A percentile compares a stretch with the other conserved stretches of the same genome.
These are phyloP conservation scores for Alternaria atra DNA, from an alignment of 2,329 filamentous ascomycete genomes.

Conservation along the genomic window DNA sequence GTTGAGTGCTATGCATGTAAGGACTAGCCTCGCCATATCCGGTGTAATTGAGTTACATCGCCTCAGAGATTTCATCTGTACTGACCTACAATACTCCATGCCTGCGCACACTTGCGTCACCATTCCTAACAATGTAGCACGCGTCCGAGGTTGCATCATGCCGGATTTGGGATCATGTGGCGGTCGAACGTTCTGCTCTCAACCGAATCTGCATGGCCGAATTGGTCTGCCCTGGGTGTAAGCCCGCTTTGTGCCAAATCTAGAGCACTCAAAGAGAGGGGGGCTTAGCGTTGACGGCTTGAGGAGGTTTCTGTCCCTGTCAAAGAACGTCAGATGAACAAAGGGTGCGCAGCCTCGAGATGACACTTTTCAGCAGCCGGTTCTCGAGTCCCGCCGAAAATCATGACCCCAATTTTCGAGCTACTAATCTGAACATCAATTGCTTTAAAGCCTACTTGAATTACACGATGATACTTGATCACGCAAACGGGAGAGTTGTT, in stretches of 20 bases:
- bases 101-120: background rate
- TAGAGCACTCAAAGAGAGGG: background rate
- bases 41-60: background rate
- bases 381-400: background rate
- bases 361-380: background rate
- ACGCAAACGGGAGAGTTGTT: conserved; percentile 17
- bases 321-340: background rate
- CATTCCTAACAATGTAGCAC: background rate
- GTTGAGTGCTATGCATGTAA: background rate
- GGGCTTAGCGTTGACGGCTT: background rate
- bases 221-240: background rate
- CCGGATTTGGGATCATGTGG: background rate
- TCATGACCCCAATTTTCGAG: background rate
- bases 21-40: background rate
- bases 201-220: background rate
- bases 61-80: background rate
- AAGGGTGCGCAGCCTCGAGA: background rate
- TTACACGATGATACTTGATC: conserved; percentile 23
- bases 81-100: background rate
- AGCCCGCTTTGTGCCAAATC: conserved; percentile 1
- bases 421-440: background rate
- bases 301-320: background rate
- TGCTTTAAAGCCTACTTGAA: background rate
- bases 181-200: background rate
- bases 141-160: background rate